Evolutionary conservation across 768 basidiomycete species (phyloP).

Genomic region (Boletus rex-veris): DNA sequence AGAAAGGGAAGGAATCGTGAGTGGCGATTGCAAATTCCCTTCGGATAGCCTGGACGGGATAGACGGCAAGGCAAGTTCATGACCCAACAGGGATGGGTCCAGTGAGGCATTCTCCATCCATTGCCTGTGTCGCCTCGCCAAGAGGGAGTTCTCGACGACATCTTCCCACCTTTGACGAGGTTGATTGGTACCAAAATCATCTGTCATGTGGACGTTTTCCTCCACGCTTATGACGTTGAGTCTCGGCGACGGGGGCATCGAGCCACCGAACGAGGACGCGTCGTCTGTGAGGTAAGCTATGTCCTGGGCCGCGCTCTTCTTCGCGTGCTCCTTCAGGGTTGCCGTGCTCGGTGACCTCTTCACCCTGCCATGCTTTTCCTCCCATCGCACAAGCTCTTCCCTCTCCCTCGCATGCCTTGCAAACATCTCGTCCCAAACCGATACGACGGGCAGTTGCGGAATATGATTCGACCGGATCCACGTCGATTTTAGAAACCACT

Average conservation of each 20-base stretch:
- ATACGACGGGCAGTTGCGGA: constrained; percentile 29
- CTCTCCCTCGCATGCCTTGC: constrained; percentile 54
- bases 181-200: background rate
- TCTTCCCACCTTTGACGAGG: constrained; percentile 12
- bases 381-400: constrained; percentile 53
- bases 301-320: constrained; percentile 4
- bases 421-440: constrained; percentile 63
- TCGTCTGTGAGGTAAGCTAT: constrained; percentile 17
- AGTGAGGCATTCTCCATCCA: background rate
- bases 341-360: constrained; percentile 41
- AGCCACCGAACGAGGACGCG: constrained; percentile 15
- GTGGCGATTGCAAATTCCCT: constrained; percentile 20
- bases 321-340: constrained; percentile 33
- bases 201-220: constrained; percentile 12
- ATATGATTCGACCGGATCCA: constrained; percentile 8
- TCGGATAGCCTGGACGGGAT: constrained; percentile 28
- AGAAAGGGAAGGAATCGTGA: constrained; percentile 21
- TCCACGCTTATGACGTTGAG: constrained; percentile 11
- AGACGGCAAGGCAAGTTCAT: constrained; percentile 21
- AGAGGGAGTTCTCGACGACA: constrained; percentile 8
- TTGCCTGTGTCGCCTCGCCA: constrained; percentile 3
- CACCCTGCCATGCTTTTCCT: constrained; percentile 32
- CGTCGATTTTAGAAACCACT: constrained; percentile 44
- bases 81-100: constrained; percentile 1
- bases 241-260: constrained; percentile 21